Percentiles rank a stretch among this genome's conserved stretches.
phyloP scores from a whole-genome alignment of 192 early-diverging fungal genomes.

The Allomyces arbusculus region DNA sequence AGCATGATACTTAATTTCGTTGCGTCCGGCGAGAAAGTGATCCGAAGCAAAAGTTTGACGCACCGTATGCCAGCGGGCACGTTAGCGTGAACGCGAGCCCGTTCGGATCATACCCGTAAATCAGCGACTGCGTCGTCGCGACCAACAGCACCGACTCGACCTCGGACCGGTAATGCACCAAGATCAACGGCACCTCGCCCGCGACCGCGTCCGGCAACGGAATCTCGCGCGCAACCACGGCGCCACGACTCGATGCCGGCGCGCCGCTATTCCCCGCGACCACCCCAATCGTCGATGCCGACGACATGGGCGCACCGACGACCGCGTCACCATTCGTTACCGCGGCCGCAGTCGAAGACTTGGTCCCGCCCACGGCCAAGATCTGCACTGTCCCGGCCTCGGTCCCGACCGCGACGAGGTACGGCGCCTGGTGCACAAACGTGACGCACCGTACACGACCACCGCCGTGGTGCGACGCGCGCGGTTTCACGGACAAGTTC shows the following conservation, averaged over 20 bases:
- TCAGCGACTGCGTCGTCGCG: not conserved
- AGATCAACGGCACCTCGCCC: not conserved
- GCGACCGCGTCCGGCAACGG: not conserved
- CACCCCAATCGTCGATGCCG: not conserved
- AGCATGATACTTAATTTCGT: too few species aligned
- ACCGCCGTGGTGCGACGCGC: slow-evolving; percentile 32
- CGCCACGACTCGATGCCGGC: too few species aligned
- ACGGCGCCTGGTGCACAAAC: not conserved
- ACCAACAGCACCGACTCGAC: not conserved
- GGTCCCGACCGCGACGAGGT: not conserved
- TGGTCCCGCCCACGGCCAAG: not conserved
- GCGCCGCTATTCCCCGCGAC: too few species aligned
- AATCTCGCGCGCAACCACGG: not conserved
- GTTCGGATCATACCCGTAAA: not conserved
- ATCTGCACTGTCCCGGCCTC: not conserved
- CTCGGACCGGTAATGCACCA: not conserved
- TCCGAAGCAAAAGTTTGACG: not conserved
- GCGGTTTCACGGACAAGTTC: slow-evolving; percentile 60
- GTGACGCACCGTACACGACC: not conserved
- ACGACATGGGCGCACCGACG: not conserved
- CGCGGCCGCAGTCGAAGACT: not conserved
- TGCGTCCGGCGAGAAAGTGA: not conserved
- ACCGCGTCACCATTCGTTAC: too few species aligned
- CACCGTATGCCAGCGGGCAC: not conserved
- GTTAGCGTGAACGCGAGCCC: not conserved